A percentile compares a stretch with the other conserved stretches of the same genome.
Evolutionary conservation across 1,284 basidiomycete species (phyloP).

Genomic region (Pisolithus thermaeus): DNA sequence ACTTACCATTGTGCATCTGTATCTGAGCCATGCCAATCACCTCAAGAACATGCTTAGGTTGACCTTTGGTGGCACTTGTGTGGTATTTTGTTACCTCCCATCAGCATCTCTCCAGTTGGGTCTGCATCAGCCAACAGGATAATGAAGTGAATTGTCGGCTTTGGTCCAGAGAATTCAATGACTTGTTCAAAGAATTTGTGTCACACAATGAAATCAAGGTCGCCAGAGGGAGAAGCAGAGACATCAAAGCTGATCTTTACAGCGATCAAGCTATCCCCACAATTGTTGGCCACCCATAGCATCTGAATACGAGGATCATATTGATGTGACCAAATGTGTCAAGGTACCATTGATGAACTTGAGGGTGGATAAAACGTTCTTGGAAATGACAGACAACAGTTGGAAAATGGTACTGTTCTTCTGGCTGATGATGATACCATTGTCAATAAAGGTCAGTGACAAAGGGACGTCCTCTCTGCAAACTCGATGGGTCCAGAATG

Average conservation of each 20-base stretch:
- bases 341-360: conserved; percentile 63
- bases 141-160: conserved; percentile 79
- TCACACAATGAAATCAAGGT: conserved; percentile 47
- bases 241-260: conserved; percentile 70
- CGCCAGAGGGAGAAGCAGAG: conserved; percentile 45
- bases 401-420: conserved; percentile 78
- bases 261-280: conserved; percentile 77
- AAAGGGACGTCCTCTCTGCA: conserved; percentile 73
- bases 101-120: conserved; percentile 54
- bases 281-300: conserved; percentile 77
- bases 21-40: conserved; percentile 83
- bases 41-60: conserved; percentile 73
- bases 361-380: conserved; percentile 66
- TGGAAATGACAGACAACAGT: conserved; percentile 63
- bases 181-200: conserved; percentile 64
- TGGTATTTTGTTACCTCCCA: conserved; percentile 71
- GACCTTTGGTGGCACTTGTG: conserved; percentile 63
- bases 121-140: conserved; percentile 76
- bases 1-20: conserved; percentile 73
- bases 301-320: conserved; percentile 75
- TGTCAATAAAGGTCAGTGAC: conserved; percentile 73
- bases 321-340: conserved; percentile 82
- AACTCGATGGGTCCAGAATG: conserved; percentile 68
- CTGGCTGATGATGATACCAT: conserved; percentile 71
- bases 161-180: conserved; percentile 75